Evolutionary conservation across 768 basidiomycete species (phyloP), one percentile per base, ranked within the genome.

Genomic region (Lentinula detonsa): DNA sequence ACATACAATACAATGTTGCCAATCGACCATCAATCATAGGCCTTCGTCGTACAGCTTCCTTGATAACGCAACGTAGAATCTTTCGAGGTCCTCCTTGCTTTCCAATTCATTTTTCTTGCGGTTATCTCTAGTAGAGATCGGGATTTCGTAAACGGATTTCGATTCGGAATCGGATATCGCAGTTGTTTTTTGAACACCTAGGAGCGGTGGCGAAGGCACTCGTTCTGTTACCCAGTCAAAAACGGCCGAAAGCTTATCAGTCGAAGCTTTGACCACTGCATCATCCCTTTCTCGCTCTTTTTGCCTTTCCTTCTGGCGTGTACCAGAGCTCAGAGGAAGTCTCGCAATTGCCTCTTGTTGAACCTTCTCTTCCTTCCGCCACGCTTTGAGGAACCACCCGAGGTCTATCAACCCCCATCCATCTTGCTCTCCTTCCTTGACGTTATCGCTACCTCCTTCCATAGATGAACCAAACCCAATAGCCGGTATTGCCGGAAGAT

Each of bases 21-120:
- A n/a, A 56, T 56, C 11, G 21, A 23, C 21, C 11, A 48, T 48
- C 46, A 23, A 48, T 61, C 34, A 97, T 68, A 95, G 73, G 10
- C 96, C 96, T 70, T 97, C 93, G 61, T 98, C 91, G 66, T 95
- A 93, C 74, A 99, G 73, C 75, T 93, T 96, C 72, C 90, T 83
- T 64, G 90, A 85, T 49, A 98, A 72, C 5, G 95, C 91, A 37
- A 97, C 81, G 71, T 96, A 96, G 73, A 99, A 92, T 66, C 87
- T 76, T 70, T 95, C 94, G 68, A 98, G 73, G 69, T 94, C 91
- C 66, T 83, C 82, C 74, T 89, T 89, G 60, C 80, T 81, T 57
- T 76, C 79, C 13, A 87, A 68, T 62, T 90, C 88, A 39, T 78
- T 50, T 5, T 42, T 42, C 23, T 60, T 49, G 34, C 37, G 33